Percentiles rank a stretch among this genome's conserved stretches.
These are phyloP conservation scores for Nitzschia sp. DNA, from an alignment of 108 stramenopile genomes.

Conservation along the genomic window DNA sequence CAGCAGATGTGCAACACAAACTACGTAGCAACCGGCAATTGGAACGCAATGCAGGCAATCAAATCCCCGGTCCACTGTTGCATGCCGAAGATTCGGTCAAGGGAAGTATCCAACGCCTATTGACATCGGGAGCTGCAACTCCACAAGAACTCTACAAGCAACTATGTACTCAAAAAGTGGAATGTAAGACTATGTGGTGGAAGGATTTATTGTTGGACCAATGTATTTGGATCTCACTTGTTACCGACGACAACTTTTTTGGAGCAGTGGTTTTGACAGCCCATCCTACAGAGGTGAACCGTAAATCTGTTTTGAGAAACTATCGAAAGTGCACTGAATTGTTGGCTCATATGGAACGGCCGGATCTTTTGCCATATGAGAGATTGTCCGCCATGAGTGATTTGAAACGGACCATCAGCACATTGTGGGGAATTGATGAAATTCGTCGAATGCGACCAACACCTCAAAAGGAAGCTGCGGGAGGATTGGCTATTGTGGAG, in stretches of 20 bases:
- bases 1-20: conserved; percentile 84
- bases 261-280: conserved; percentile 86
- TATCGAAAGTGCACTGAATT: conserved; percentile 64
- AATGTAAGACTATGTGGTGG: conserved; percentile 34
- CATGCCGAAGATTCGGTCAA: conserved; percentile 74
- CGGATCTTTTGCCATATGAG: conserved; percentile 77
- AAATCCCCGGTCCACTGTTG: conserved; percentile 61
- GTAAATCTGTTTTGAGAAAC: conserved; percentile 42
- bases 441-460: conserved; percentile 91
- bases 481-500: conserved; percentile 91
- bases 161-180: conserved; percentile 84
- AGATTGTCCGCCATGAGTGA: conserved; percentile 52
- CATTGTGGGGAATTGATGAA: conserved; percentile 88
- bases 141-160: conserved; percentile 77
- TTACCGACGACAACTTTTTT: background rate
- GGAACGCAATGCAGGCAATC: conserved; percentile 24
- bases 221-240: background rate
- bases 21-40: conserved; percentile 51
- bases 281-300: conserved; percentile 90
- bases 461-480: conserved; percentile 90
- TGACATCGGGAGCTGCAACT: conserved; percentile 47
- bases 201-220: background rate
- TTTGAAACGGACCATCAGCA: conserved; percentile 69
- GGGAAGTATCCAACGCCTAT: conserved; percentile 66
- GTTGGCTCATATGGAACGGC: conserved; percentile 61